Evolutionary conservation across 2,329 filamentous ascomycete species (phyloP).

Genomic region (Sphaerulina populicola): DNA sequence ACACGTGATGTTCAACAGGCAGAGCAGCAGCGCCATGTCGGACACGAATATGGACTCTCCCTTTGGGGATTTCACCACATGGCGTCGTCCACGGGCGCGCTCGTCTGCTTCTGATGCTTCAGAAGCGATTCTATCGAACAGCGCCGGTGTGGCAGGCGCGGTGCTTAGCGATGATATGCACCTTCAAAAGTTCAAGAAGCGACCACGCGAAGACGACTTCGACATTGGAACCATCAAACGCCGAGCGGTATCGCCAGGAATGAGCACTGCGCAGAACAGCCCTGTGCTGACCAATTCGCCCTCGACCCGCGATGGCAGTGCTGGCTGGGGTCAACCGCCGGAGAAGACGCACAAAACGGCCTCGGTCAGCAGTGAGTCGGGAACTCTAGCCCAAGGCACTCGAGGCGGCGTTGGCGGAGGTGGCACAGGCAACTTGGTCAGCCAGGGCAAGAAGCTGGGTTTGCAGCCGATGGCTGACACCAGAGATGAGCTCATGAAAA

Average conservation of each 20-base stretch:
- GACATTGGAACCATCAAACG: slow-evolving; percentile 84
- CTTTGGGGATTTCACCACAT: slow-evolving; percentile 19
- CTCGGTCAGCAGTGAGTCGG: slow-evolving; percentile 10
- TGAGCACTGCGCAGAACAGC: slow-evolving; percentile 78
- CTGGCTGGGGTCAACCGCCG: slow-evolving; percentile 59
- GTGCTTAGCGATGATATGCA: slow-evolving; percentile 30
- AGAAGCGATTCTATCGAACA: slow-evolving; percentile 21
- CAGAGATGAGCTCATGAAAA: slow-evolving; percentile 90
- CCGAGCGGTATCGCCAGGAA: slow-evolving; percentile 79
- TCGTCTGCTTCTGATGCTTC: slow-evolving; percentile 30
- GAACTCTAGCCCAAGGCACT: slow-evolving; percentile 3
- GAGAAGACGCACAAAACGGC: slow-evolving; percentile 32
- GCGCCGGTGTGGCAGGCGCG: slow-evolving; percentile 14
- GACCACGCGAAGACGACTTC: slow-evolving; percentile 84
- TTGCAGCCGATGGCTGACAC: slow-evolving; percentile 92
- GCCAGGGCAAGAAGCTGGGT: slow-evolving; percentile 53
- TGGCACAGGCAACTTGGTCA: slow-evolving; percentile 14
- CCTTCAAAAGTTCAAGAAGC: slow-evolving; percentile 53
- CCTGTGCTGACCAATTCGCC: slow-evolving; percentile 76
- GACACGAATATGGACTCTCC: slow-evolving; percentile 68
- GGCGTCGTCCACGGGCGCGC: slow-evolving; percentile 28
- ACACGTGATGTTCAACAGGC: slow-evolving; percentile 50
- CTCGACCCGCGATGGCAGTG: slow-evolving; percentile 57
- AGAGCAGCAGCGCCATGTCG: slow-evolving; percentile 47
- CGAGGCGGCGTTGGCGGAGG: slow-evolving; percentile 14